Base-by-base conservation (phyloP, 2,329 filamentous ascomycete genomes). In the Teratosphaeriaceae sp. region DNA sequence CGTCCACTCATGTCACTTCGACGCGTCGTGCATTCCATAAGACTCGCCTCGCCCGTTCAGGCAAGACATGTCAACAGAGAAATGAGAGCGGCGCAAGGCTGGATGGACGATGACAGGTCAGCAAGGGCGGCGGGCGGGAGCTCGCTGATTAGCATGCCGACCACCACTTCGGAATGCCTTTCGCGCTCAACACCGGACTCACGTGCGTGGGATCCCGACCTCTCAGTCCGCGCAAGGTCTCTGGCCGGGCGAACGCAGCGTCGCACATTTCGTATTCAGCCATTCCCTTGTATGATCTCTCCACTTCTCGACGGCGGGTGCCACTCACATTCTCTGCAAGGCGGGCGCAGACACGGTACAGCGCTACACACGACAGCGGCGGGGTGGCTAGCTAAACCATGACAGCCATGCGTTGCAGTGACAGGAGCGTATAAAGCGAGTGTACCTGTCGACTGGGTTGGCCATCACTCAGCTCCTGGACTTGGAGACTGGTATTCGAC, bases 81-180 rank as follows among this genome's bases (percentile, higher is more conserved):
- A 53, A 50, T 52, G 49, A 31, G 29, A 23, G 15, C 40, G 21
- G 42, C 46, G 51, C 51, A 56, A 53, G 52, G 45, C n/a, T n/a
- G n/a, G n/a, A n/a, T n/a, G n/a, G n/a, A n/a, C n/a, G n/a, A n/a
- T n/a, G n/a, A n/a, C 21, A 37, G 19, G 40, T 42, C 49, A 45
- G 55, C 49, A 60, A 59, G 59, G 57, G 52, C 49, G 43, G 36
- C 29, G 48, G 51, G 53, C 54, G n/a, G 44, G 49, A 48, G 48
- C 47, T 55, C 55, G 56, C 51, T 48, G 41, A 55, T 55, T 52
- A 55, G 44, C 57, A 56, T 59, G 47, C 52, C 57, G 50, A 48
- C 51, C 43, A 42, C 23, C 38, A 40, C 38, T 42, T 44, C 47
- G 58, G 58, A 58, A 61, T 59, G 57, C 23, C 40, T 38, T n/a